phyloP scores from a whole-genome alignment of 2,329 filamentous ascomycete species.

The Ophiostoma fasciatum region DNA sequence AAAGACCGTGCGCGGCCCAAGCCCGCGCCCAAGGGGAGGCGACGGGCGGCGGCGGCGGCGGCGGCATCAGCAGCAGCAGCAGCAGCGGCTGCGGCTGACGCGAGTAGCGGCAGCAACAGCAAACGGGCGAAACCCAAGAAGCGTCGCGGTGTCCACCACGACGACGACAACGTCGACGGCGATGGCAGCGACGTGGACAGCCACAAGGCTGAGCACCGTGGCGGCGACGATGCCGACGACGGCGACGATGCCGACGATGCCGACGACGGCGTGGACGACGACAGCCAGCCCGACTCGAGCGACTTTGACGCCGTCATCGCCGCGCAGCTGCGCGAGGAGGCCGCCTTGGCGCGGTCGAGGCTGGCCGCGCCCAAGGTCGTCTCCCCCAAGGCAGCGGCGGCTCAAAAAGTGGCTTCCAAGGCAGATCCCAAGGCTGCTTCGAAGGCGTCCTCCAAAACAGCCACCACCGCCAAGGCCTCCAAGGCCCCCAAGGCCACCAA shows the following conservation, averaged over 20 bases:
- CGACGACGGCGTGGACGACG: slow-evolving; percentile 16
- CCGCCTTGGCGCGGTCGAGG: slow-evolving; percentile 38
- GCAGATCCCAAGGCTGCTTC: too few species aligned
- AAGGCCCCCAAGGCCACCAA: slow-evolving; percentile 10
- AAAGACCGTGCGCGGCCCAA: slow-evolving; percentile 47
- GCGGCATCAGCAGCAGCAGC: too few species aligned
- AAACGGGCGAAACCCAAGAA: background rate
- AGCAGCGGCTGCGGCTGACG: too few species aligned
- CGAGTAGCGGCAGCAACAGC: slow-evolving; percentile 8
- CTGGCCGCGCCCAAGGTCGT: too few species aligned
- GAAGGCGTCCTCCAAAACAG: too few species aligned
- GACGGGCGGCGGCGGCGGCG: too few species aligned
- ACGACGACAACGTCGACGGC: slow-evolving; percentile 17
- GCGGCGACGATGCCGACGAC: slow-evolving; percentile 11
- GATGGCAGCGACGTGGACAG: too few species aligned
- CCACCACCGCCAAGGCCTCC: too few species aligned
- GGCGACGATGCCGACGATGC: slow-evolving; percentile 1
- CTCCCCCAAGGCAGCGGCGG: background rate
- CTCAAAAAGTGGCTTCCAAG: too few species aligned
- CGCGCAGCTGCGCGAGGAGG: slow-evolving; percentile 62
- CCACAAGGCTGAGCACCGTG: slow-evolving; percentile 10
- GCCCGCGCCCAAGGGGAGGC: too few species aligned
- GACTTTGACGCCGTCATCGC: slow-evolving; percentile 59
- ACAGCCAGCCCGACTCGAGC: slow-evolving; percentile 46
- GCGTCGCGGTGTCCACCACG: too few species aligned